Base-by-base conservation (phyloP, 352 stramenopile species). In the Phytophthora crassamura region DNA sequence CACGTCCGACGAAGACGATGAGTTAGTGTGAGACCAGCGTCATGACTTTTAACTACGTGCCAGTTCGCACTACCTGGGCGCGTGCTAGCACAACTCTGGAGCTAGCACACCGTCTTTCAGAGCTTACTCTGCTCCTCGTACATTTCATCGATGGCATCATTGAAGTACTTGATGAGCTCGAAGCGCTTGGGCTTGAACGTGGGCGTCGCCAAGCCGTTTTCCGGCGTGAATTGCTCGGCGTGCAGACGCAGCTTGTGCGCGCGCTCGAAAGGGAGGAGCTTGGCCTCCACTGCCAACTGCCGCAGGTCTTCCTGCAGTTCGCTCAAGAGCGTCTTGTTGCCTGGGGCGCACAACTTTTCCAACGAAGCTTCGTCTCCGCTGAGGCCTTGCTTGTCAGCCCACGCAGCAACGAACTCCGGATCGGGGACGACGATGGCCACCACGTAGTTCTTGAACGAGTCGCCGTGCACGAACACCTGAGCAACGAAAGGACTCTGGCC, bases 181-280 rank as follows among this genome's bases (percentile, higher is more conserved):
- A 75, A 82, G 56, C 97, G 79, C 78, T 98, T 99, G 58, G 98
- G 85, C 72, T 99, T 99, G 79, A 98, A 98, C 1, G 97, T 98
- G 22, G 97, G 95, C 22, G 97, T 99, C 9, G 98, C 74, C 35
- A 99, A 76, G 18, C 82, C 91, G 56, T 97, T 97, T 16, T 98
- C 94, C 11, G 91, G 80, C 3, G 76, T 88, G 63, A 98, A 98
- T n/a, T 86, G 69, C 34, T 97, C 80, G 0, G 80, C 63, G 67
- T 97, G 79, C 28, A 98, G 67, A 58, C 97, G 71, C 15, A 98
- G 70, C 49, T 88, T 91, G 56, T 93, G 96, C 6, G 97, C 80
- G 16, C 85, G 90, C 79, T 99, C 96, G 67, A 98, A 98, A 33
- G 94, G 91, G 50, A 96, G 82, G 22, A 99, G 82, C 51, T 88